Conservation (phyloP, 2,329 filamentous ascomycete species). For the Exophiala sp. region DNA sequence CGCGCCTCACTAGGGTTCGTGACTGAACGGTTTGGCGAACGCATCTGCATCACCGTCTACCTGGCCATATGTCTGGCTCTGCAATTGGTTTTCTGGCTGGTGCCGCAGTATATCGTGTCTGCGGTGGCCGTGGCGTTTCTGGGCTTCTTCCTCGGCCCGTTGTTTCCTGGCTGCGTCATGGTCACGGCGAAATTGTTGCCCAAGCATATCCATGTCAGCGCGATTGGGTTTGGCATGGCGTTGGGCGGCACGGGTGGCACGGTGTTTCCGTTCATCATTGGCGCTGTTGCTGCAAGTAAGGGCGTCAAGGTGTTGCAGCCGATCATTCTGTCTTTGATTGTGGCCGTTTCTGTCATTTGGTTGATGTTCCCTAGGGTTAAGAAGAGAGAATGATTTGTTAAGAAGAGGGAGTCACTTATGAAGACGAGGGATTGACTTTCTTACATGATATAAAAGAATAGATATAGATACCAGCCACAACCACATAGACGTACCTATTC, state of each 20-base stretch:
- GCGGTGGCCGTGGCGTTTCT: slow-evolving; percentile 64
- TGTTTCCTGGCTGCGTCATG: slow-evolving; percentile 68
- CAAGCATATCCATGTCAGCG: slow-evolving; percentile 63
- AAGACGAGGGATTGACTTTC: background rate
- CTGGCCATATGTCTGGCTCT: slow-evolving; percentile 56
- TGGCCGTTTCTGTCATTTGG: slow-evolving; percentile 20
- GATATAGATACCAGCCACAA: too few species aligned
- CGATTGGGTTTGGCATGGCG: slow-evolving; percentile 69
- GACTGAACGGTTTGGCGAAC: slow-evolving; percentile 62
- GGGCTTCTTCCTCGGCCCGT: slow-evolving; percentile 70
- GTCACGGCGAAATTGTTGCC: slow-evolving; percentile 66
- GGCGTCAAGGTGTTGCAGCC: slow-evolving; percentile 55
- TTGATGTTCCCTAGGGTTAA: slow-evolving; percentile 24
- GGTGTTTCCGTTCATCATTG: slow-evolving; percentile 37
- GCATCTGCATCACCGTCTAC: slow-evolving; percentile 55
- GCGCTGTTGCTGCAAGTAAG: slow-evolving; percentile 43
- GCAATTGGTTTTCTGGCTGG: slow-evolving; percentile 71
- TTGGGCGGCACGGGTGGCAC: slow-evolving; percentile 64
- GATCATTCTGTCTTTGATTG: slow-evolving; percentile 46
- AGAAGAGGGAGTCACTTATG: background rate
- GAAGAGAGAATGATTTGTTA: slow-evolving; percentile 20
- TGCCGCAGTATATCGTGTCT: slow-evolving; percentile 65
- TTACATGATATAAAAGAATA: too few species aligned
- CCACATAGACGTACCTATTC: too few species aligned
- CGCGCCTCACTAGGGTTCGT: slow-evolving; percentile 65